phyloP scores from a whole-genome alignment of 1,139 yeast species.

The Geotrichum fermentans region DNA sequence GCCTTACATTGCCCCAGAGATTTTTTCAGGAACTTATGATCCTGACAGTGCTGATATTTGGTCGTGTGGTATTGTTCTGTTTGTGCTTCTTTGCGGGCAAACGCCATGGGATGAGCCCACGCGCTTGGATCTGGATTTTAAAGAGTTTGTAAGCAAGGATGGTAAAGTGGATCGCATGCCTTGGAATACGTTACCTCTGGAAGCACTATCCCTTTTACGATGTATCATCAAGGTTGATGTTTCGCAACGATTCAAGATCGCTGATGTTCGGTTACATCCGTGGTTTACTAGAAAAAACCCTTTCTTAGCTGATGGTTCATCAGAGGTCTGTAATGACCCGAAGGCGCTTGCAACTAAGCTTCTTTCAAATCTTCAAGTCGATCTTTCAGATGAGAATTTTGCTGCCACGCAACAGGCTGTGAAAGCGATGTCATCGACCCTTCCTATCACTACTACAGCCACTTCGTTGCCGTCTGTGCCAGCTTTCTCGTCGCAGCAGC shows the following conservation, averaged over 20 bases:
- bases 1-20: conserved; percentile 71
- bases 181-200: conserved; percentile 49
- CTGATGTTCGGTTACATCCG: conserved; percentile 44
- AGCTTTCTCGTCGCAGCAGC: conserved; percentile 24
- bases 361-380: conserved; percentile 41
- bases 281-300: conserved; percentile 47
- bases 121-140: conserved; percentile 46
- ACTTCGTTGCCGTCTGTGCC: neutral
- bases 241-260: conserved; percentile 40
- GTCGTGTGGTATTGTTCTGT: conserved; percentile 60
- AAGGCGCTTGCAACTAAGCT: conserved; percentile 46
- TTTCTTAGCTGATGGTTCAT: conserved; percentile 43
- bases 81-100: conserved; percentile 54
- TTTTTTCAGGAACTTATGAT: conserved; percentile 43
- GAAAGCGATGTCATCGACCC: conserved; percentile 3
- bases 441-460: neutral
- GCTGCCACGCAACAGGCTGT: conserved; percentile 18
- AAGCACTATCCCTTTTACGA: conserved; percentile 48
- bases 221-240: conserved; percentile 49
- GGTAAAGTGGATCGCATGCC: conserved; percentile 31
- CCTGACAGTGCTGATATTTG: conserved; percentile 55
- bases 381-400: conserved; percentile 21
- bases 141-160: conserved; percentile 19
- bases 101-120: conserved; percentile 66
- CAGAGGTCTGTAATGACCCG: conserved; percentile 46